A percentile compares a stretch with the other conserved stretches of the same genome.
Conservation (phyloP, 495 filamentous ascomycete species). For the Aspergillus sclerotioniger region DNA sequence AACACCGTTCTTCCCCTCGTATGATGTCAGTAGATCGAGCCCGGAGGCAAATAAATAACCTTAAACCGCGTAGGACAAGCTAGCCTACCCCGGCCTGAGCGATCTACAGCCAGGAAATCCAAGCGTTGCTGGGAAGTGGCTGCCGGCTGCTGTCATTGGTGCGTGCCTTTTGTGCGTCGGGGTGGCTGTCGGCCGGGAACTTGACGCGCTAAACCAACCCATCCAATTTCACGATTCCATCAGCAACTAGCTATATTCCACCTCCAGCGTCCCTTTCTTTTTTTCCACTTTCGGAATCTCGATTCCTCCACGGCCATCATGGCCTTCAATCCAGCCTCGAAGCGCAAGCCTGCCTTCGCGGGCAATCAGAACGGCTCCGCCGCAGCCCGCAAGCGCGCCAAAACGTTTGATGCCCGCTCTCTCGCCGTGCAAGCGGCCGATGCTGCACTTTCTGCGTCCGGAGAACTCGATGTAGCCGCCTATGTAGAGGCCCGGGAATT, state of each 20-base stretch:
- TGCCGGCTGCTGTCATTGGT: slow-evolving; percentile 17
- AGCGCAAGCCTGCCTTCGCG: slow-evolving; percentile 30
- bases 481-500: slow-evolving; percentile 81
- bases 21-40: slow-evolving; percentile 12
- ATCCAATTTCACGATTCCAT: slow-evolving; percentile 11
- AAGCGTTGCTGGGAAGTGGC: slow-evolving; percentile 13
- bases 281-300: not conserved
- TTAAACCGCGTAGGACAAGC: slow-evolving; percentile 13
- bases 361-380: slow-evolving; percentile 24
- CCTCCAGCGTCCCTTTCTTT: not conserved
- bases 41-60: slow-evolving; percentile 1
- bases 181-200: slow-evolving; percentile 21
- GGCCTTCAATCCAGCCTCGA: slow-evolving; percentile 33
- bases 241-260: slow-evolving; percentile 7
- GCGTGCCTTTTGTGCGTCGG: slow-evolving; percentile 18
- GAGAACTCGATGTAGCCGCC: slow-evolving; percentile 74
- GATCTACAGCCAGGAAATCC: slow-evolving; percentile 18
- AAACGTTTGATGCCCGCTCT: slow-evolving; percentile 64
- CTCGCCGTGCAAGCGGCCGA: slow-evolving; percentile 71
- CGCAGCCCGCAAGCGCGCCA: slow-evolving; percentile 58
- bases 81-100: slow-evolving; percentile 21
- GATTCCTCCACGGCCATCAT: slow-evolving; percentile 23
- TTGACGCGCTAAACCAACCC: slow-evolving; percentile 27
- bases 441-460: slow-evolving; percentile 67
- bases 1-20: slow-evolving; percentile 4